These are phyloP conservation scores for Chrysoporthe cubensis DNA, from an alignment of 2,329 filamentous ascomycete species.

Conservation along the genomic window DNA sequence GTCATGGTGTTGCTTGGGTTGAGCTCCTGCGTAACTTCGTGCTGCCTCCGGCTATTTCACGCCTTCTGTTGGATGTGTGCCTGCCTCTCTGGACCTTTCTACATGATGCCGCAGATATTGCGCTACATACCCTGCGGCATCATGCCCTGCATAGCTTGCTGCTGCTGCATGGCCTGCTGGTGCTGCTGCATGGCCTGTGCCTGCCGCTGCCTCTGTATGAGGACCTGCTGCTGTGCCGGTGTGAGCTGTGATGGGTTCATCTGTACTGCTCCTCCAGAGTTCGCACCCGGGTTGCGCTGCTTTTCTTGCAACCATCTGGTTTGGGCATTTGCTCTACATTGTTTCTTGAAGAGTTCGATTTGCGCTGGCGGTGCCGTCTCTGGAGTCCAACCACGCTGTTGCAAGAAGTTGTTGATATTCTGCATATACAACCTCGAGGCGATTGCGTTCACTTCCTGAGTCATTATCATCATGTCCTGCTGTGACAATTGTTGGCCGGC, in stretches of 20 bases:
- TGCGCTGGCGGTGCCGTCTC: slow-evolving; percentile 52
- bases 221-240: not conserved
- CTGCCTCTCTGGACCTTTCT: not conserved
- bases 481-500: slow-evolving; percentile 26
- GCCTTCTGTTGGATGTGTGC: no score
- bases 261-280: slow-evolving; percentile 30
- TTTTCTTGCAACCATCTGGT: slow-evolving; percentile 33
- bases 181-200: slow-evolving; percentile 46
- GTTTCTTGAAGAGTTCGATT: slow-evolving; percentile 49
- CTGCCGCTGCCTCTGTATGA: slow-evolving; percentile 39
- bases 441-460: slow-evolving; percentile 24
- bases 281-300: slow-evolving; percentile 17
- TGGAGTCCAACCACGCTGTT: slow-evolving; percentile 44
- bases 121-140: slow-evolving; percentile 56
- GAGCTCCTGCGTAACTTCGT: no score
- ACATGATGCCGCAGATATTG: not conserved
- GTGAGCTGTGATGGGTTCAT: not conserved
- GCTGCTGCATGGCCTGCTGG: slow-evolving; percentile 41
- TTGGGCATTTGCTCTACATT: slow-evolving; percentile 46
- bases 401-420: slow-evolving; percentile 40
- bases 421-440: slow-evolving; percentile 42
- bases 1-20: no score
- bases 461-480: slow-evolving; percentile 8
- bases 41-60: no score
- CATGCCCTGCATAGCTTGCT: slow-evolving; percentile 56